phyloP scores from a whole-genome alignment of 1,284 basidiomycete genomes.

The Bjerkandera adusta region DNA sequence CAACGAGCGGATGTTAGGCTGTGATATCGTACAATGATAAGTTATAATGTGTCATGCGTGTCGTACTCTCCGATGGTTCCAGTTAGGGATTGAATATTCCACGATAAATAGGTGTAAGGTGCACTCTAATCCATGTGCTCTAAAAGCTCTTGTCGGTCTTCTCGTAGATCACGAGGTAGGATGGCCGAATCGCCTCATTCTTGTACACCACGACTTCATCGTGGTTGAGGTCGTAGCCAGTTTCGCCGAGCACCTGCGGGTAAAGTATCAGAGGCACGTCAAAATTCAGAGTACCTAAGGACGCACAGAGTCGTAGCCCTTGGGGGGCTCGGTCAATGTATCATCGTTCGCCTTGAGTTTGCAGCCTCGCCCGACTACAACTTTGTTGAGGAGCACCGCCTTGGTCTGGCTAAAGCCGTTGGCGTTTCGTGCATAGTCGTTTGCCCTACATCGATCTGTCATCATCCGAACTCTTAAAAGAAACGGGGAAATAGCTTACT shows the following conservation, averaged over 20 bases:
- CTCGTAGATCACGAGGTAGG: slow-evolving; percentile 20
- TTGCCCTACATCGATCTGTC: slow-evolving; percentile 37
- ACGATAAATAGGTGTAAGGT: no score
- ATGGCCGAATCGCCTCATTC: slow-evolving; percentile 20
- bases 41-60: no score
- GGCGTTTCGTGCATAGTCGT: slow-evolving; percentile 58
- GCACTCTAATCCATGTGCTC: no score
- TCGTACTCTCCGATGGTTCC: no score
- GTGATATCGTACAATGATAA: no score
- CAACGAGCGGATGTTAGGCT: no score
- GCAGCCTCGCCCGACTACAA: slow-evolving; percentile 64
- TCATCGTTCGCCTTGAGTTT: slow-evolving; percentile 58
- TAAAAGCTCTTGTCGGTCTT: not conserved
- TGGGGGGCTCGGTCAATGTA: slow-evolving; percentile 48
- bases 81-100: no score
- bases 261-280: not conserved
- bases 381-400: slow-evolving; percentile 64
- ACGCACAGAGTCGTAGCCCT: slow-evolving; percentile 45
- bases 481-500: slow-evolving; percentile 34
- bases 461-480: not conserved
- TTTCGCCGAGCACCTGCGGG: slow-evolving; percentile 16
- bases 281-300: not conserved
- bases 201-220: slow-evolving; percentile 19
- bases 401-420: slow-evolving; percentile 49
- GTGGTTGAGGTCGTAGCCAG: slow-evolving; percentile 14